Base-by-base conservation (phyloP, 805 yeast species). In the Torulaspora gathmanii region DNA sequence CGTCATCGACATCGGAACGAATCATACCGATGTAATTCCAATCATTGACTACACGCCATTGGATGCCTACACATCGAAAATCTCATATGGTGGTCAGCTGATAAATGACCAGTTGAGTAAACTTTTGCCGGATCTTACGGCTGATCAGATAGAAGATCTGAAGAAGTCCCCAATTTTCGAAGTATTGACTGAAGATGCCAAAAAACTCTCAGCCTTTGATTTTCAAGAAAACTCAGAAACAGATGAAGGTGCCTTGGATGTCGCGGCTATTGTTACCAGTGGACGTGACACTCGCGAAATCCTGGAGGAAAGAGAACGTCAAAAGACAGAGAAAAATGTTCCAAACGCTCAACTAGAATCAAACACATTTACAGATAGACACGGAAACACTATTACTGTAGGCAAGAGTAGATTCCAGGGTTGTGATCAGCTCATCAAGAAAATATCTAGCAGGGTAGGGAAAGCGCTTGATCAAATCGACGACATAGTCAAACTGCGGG, bases 321-420 rank as follows among this genome's bases (percentile, higher is more conserved):
- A 57, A 51, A 61, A 46, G 51, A 68, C 41, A 47, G 61, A 50
- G 63, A 68, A 58, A 25, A 52, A 51, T 38, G 52, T 57, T 1
- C 71, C 76, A 27, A 90, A 91, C 66, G 71, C 77, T 30, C 91
- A 87, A 58, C 63, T 82, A 47, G 91, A 85, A 55, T 74, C 69
- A n/a, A 90, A 89, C 63, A 62, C 72, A 5, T 91, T 90, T 60
- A 61, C 70, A 25, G 95, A 86, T 64, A 64, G 74, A 8, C 57
- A 65, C 4, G 84, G 86, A 3, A 69, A 74, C 39, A 68, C 69
- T 44, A 61, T 85, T n/a, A 70, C 70, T 6, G 79, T 91, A n/a
- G 98, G 98, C 2, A 85, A 82, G 49, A 95, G 89, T 68, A 74
- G 98, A 56, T 91, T 91, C 65, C 82, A 78, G 61, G 98, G 97